Evolutionary conservation across 805 yeast species (phyloP).

Genomic region (Komagataella pastoris): DNA sequence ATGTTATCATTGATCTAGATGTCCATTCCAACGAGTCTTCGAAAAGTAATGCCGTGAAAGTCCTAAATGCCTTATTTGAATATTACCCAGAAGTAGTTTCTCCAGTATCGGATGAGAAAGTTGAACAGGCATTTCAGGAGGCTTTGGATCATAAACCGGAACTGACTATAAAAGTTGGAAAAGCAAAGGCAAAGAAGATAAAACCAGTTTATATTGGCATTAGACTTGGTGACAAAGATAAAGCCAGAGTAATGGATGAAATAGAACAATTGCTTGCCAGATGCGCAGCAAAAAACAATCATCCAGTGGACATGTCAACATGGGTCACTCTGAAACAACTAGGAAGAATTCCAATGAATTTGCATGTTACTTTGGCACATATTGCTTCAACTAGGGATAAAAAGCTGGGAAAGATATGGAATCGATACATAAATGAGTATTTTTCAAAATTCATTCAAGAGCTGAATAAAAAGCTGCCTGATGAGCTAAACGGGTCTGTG

Average conservation of each 20-base stretch:
- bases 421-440: background rate
- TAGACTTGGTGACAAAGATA: constrained; percentile 9
- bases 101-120: constrained; percentile 18
- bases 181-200: constrained; percentile 7
- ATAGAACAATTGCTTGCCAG: background rate
- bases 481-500: background rate
- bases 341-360: constrained; percentile 32
- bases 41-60: constrained; percentile 28
- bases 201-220: constrained; percentile 35
- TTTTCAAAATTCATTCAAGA: background rate
- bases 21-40: constrained; percentile 30
- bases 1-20: constrained; percentile 44
- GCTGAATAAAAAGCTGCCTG: background rate
- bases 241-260: background rate
- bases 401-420: constrained; percentile 8
- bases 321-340: constrained; percentile 15
- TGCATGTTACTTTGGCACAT: constrained; percentile 64
- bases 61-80: constrained; percentile 17
- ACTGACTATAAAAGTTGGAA: constrained; percentile 20
- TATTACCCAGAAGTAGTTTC: constrained; percentile 17
- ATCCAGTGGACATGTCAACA: constrained; percentile 1
- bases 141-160: constrained; percentile 47
- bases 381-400: constrained; percentile 7
- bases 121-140: constrained; percentile 30
- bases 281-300: constrained; percentile 2